These are phyloP conservation scores for Phytophthora podocarpi DNA, from an alignment of 352 stramenopile species.

Conservation along the genomic window DNA sequence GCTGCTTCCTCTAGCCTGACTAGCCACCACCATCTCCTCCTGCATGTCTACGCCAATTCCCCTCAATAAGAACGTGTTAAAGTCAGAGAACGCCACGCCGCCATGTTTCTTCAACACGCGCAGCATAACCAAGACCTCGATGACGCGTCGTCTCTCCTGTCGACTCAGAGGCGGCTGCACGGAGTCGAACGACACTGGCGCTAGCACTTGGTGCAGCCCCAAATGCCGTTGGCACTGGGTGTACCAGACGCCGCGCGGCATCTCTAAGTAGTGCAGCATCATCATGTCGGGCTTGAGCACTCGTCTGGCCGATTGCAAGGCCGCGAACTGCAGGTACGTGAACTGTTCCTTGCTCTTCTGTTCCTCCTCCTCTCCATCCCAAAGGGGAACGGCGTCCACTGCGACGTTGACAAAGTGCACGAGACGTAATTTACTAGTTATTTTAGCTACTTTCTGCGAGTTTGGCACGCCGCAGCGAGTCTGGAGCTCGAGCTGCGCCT, in stretches of 20 bases:
- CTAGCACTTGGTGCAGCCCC: constrained; percentile 45
- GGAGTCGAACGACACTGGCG: constrained; percentile 24
- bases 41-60: constrained; percentile 11
- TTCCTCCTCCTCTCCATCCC: not conserved
- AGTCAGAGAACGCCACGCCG: constrained; percentile 41
- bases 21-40: constrained; percentile 27
- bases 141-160: constrained; percentile 32
- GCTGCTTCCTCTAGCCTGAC: constrained; percentile 17
- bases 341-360: constrained; percentile 27
- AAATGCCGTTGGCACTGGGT: constrained; percentile 53
- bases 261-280: constrained; percentile 48
- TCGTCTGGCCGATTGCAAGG: constrained; percentile 36
- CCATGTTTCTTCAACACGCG: constrained; percentile 35
- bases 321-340: constrained; percentile 47
- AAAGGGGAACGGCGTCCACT: constrained; percentile 26
- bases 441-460: not conserved
- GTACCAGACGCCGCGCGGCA: constrained; percentile 46
- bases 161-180: not conserved
- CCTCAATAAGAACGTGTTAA: constrained; percentile 42
- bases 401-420: constrained; percentile 47
- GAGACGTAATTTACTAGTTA: constrained; percentile 8
- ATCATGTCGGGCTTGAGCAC: constrained; percentile 34
- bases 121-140: constrained; percentile 47
- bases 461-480: not conserved
- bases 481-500: not conserved